phyloP scores from a whole-genome alignment of 2,329 filamentous ascomycete genomes.

The Huntiella moniliformis region DNA sequence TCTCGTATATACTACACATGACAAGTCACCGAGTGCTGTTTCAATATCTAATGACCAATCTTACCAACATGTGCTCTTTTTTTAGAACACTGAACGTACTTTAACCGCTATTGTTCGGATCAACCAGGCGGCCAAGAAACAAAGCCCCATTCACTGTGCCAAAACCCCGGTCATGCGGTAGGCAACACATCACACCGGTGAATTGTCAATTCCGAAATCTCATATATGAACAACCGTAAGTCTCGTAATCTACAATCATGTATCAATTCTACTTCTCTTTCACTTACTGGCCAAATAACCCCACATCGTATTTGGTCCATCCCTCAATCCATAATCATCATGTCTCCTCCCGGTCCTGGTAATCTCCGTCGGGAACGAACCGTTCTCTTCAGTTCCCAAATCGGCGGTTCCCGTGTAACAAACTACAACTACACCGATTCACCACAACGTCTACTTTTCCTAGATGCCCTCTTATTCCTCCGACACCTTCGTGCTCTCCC shows the following conservation, averaged over 20 bases:
- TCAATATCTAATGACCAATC: no score
- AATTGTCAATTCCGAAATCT: not conserved
- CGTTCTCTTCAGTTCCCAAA: constrained; percentile 38
- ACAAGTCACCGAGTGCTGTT: no score
- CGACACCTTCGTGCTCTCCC: constrained; percentile 40
- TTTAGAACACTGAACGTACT: no score
- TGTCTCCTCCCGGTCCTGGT: not conserved
- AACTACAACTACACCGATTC: constrained; percentile 42
- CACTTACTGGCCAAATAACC: not conserved
- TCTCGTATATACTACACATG: no score
- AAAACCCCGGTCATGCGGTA: no score
- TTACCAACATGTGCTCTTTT: no score
- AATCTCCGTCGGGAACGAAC: constrained; percentile 17
- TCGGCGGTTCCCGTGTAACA: constrained; percentile 37
- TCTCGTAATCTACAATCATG: not conserved
- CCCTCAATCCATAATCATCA: not conserved
- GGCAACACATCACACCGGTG: no score
- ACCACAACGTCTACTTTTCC: constrained; percentile 28
- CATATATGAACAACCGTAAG: not conserved
- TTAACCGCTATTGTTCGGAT: no score
- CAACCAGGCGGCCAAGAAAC: no score
- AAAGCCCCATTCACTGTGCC: no score
- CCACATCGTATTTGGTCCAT: not conserved
- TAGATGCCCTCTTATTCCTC: constrained; percentile 13
- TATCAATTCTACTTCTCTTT: not conserved